These are phyloP conservation scores for Graphilbum sp. DNA, from an alignment of 2,329 filamentous ascomycete genomes.

Conservation along the genomic window DNA sequence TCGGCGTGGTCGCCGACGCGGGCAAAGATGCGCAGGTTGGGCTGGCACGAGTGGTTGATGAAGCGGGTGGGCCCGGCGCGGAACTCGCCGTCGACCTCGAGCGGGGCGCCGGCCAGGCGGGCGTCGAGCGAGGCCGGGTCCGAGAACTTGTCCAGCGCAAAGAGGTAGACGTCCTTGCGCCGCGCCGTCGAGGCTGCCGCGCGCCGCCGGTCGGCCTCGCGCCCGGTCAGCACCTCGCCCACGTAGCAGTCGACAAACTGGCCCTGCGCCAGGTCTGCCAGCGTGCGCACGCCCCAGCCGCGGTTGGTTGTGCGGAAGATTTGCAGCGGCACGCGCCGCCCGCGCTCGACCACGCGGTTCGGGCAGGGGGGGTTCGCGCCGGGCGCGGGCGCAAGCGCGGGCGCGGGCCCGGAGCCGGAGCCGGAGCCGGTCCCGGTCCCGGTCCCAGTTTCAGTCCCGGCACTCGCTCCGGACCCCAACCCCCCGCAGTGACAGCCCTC, in stretches of 20 bases:
- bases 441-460: constrained; percentile 1
- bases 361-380: constrained; percentile 47
- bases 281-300: constrained; percentile 62
- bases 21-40: constrained; percentile 65
- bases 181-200: constrained; percentile 34
- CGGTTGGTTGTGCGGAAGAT: constrained; percentile 59
- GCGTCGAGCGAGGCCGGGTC: constrained; percentile 37
- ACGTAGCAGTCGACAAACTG: constrained; percentile 72
- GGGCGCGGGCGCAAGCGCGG: too few species aligned
- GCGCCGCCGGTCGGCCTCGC: constrained; percentile 50
- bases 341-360: constrained; percentile 62
- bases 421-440: constrained; percentile 5
- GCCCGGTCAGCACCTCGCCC: constrained; percentile 49
- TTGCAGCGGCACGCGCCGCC: constrained; percentile 52
- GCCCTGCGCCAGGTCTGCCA: constrained; percentile 47
- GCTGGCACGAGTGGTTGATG: constrained; percentile 70
- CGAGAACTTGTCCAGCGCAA: constrained; percentile 66
- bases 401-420: too few species aligned
- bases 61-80: constrained; percentile 66
- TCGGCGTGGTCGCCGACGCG: constrained; percentile 64
- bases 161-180: constrained; percentile 64
- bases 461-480: too few species aligned
- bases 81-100: constrained; percentile 57
- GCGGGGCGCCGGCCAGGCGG: constrained; percentile 35
- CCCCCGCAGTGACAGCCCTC: constrained; percentile 47